phyloP scores from a whole-genome alignment of 2,329 filamentous ascomycete species.

The Geoglossum cookeanum region DNA sequence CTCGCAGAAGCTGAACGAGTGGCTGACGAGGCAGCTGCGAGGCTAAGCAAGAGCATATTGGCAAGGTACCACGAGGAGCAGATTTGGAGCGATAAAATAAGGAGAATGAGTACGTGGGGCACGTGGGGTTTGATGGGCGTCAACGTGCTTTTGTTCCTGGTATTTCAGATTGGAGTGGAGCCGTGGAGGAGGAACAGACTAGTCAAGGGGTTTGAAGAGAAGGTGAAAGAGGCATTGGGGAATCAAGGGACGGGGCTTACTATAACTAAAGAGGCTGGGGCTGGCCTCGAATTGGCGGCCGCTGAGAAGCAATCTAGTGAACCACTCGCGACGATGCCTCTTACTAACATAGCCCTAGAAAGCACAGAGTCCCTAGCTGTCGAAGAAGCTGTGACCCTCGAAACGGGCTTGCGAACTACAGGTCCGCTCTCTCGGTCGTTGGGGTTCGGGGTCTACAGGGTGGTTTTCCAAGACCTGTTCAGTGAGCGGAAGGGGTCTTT shows the following conservation, averaged over 20 bases:
- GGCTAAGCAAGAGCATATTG: constrained; percentile 65
- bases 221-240: constrained; percentile 50
- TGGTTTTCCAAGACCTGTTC: constrained; percentile 36
- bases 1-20: constrained; percentile 60
- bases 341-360: neutral
- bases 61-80: constrained; percentile 96
- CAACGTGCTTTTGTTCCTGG: constrained; percentile 74
- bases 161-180: constrained; percentile 77
- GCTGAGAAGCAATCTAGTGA: neutral
- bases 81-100: constrained; percentile 96
- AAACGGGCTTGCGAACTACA: neutral
- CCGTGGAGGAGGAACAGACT: constrained; percentile 73
- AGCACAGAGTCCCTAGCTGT: constrained; percentile 1
- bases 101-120: constrained; percentile 92
- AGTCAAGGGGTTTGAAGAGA: constrained; percentile 64
- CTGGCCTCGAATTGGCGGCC: constrained; percentile 3
- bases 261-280: neutral
- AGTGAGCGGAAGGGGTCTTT: constrained; percentile 45
- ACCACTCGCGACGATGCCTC: neutral
- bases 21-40: constrained; percentile 56
- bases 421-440: constrained; percentile 9
- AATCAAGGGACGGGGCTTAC: constrained; percentile 40
- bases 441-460: constrained; percentile 25
- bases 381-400: neutral
- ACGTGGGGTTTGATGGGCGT: constrained; percentile 97